Evolutionary conservation across 1,139 yeast genomes (phyloP), one percentile per base, ranked within the genome.

Genomic region (Scheffersomyces quercinus): DNA sequence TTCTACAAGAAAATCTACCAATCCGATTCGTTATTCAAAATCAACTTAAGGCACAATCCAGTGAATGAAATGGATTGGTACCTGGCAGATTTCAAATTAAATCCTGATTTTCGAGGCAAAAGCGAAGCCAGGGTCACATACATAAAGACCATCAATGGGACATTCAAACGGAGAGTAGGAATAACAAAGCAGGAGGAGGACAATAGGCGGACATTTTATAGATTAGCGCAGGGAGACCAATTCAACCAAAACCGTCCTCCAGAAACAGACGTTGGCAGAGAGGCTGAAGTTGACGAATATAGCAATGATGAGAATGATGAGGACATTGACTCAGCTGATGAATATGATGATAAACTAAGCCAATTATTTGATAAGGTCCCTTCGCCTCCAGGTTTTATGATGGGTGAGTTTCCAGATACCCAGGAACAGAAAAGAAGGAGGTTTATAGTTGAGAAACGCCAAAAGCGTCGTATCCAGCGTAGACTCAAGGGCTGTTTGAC

Each of bases 361-460:
- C 75, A 70, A 51, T 50, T 67, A 5, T 67, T 59, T 51, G 75
- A 70, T 41, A 67, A 77, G 53, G 76, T 79, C 24, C 78, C 77
- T 40, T 78, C 85, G 3, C 88, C 88, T 1, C 86, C 86, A 2
- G 88, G 88, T 1, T 82, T 75, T 59, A 83, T 81, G 62, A 62
- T 75, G 36, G 73, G 83, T 35, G 87, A 81, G 46, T 83, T 84
- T 52, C 87, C 88, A 1, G 66, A 67, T 12, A 80, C 87, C 0
- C 87, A 81, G 50, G 83, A 82, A 26, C 54, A 51, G 28, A 38
- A 35, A 35, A 32, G 50, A 28, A 37, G 55, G 29, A 36, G 54
- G 20, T 29, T 37, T 32, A 30, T 52, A 7, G 43, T 53, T 9
- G 49, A 41, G 20, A 44, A 45, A 30, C 46, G 57, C 3, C 54